These are phyloP conservation scores for Porcisia hertigi DNA, from an alignment of 208 protist species.

Conservation along the genomic window DNA sequence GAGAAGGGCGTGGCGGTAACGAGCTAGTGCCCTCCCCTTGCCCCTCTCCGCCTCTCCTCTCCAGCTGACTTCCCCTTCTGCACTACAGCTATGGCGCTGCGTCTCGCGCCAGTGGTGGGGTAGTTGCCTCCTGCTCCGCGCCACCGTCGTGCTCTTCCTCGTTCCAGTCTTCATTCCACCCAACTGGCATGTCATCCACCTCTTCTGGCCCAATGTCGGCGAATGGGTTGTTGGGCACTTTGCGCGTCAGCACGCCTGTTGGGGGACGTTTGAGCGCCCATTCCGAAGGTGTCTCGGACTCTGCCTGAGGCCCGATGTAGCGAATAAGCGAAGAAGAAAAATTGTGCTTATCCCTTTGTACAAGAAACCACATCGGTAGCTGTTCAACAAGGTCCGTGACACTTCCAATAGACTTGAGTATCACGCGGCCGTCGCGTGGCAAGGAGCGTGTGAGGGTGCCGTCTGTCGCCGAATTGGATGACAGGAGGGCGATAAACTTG, in stretches of 20 bases:
- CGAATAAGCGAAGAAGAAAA: conserved; percentile 62
- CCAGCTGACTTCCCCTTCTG: too few relatives aligned
- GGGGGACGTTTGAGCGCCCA: conserved; percentile 17
- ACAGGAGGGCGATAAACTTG: conserved; percentile 70
- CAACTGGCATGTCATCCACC: conserved; percentile 2
- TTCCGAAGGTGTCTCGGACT: conserved; percentile 3
- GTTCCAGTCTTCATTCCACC: conserved; percentile 42
- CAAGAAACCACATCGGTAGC: conserved; percentile 85
- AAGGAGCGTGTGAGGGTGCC: conserved; percentile 42
- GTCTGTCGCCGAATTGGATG: conserved; percentile 49
- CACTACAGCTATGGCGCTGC: background rate
- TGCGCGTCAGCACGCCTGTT: conserved; percentile 23
- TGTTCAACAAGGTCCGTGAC: conserved; percentile 54
- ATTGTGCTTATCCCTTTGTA: conserved; percentile 47
- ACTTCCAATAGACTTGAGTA: conserved; percentile 54
- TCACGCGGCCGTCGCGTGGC: conserved; percentile 38
- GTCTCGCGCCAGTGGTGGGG: background rate
- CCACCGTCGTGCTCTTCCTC: conserved; percentile 13
- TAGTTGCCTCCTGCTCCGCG: background rate
- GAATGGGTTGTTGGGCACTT: conserved; percentile 33
- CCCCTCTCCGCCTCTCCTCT: too few relatives aligned
- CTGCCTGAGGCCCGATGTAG: conserved; percentile 58
- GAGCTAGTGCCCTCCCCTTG: too few relatives aligned
- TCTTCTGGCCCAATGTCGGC: conserved; percentile 13
- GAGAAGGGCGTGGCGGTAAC: too few relatives aligned